Evolutionary conservation across 345 rosid genomes (phyloP), one percentile per base, ranked within the genome.

Genomic region (Citrus maxima): DNA sequence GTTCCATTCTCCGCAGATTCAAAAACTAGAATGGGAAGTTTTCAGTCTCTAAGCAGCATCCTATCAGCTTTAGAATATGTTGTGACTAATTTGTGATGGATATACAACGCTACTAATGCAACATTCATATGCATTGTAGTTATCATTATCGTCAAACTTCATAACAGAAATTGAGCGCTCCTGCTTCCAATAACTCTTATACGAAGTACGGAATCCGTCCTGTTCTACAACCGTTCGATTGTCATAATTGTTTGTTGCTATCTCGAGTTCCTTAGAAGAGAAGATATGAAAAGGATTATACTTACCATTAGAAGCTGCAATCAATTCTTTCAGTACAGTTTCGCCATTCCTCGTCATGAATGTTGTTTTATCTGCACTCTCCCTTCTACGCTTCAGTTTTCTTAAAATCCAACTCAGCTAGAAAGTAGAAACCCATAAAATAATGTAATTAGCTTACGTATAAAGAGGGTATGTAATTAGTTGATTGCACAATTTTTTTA

Each of bases 201-300:
- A 69, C 34, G 46, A 21, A 16, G 28, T 12, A 22, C 46, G 72
- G 37, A 7, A 4, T 18, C 2, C 21, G 6, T 2, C 28, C 8
- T n/a, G 24, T 4, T 25, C 2, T 54, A 37, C 25, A 66, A 7
- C 7, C 60, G 35, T 34, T 34, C 35, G 10, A 6, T 22, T 1
- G 24, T 28, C 18, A n/a, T 4, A 55, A 76, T 74, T 18, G 42
- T 70, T 46, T 22, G 77, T 79, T 62, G 83, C 79, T 25, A 12
- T 62, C 30, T 59, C 0, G 24, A 84, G 78, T 28, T 84, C 77
- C 37, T 72, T 2, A 55, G 1, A 30, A 62, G 83, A 70, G 59
- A 76, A 70, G 30, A 10, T 13, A 6, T 28, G 63, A 13, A 69
- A 61, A 14, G 66, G 72, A 16, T 75, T 75, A 64, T 46, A 37